Evolutionary conservation across 352 stramenopile genomes (phyloP).

Genomic region (Phytopythium sindhum): DNA sequence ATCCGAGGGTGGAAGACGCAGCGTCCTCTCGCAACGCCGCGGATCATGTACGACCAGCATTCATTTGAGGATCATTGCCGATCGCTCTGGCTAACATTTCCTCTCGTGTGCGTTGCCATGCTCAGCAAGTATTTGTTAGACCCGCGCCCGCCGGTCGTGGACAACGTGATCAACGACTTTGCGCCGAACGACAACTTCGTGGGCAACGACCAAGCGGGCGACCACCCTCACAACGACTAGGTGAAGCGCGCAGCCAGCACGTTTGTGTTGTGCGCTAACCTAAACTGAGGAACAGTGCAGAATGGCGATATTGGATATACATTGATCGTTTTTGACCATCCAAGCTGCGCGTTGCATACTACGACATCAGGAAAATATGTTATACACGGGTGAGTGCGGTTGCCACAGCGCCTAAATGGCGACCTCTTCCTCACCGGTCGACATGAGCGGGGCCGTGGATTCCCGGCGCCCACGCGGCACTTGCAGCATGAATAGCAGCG

Average conservation of each 20-base stretch:
- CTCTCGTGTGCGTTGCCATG: not conserved
- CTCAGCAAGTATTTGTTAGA: slow-evolving; percentile 66
- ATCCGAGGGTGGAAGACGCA: slow-evolving; percentile 94
- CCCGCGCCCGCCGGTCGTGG: slow-evolving; percentile 35
- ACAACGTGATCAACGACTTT: slow-evolving; percentile 60
- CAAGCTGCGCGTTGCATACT: slow-evolving; percentile 13
- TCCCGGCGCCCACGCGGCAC: slow-evolving; percentile 47
- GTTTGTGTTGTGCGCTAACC: not conserved
- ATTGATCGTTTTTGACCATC: not conserved
- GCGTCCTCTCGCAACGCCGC: slow-evolving; percentile 90
- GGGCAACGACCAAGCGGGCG: slow-evolving; percentile 26
- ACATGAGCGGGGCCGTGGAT: slow-evolving; percentile 65
- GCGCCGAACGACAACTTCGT: slow-evolving; percentile 35
- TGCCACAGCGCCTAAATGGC: not conserved
- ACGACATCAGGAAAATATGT: slow-evolving; percentile 16
- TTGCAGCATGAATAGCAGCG: slow-evolving; percentile 63
- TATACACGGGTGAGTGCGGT: slow-evolving; percentile 4
- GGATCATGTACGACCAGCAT: slow-evolving; percentile 70
- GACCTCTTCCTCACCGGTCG: slow-evolving; percentile 23
- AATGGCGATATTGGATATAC: slow-evolving; percentile 1
- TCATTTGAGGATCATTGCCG: slow-evolving; percentile 1
- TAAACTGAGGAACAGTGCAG: not conserved
- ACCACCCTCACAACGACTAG: slow-evolving; percentile 59
- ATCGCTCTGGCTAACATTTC: not conserved
- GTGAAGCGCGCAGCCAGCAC: not conserved